Evolutionary conservation across 169 alveolate genomes (phyloP), one percentile per base, ranked within the genome.

Genomic region (Plasmodium cynomolgi): DNA sequence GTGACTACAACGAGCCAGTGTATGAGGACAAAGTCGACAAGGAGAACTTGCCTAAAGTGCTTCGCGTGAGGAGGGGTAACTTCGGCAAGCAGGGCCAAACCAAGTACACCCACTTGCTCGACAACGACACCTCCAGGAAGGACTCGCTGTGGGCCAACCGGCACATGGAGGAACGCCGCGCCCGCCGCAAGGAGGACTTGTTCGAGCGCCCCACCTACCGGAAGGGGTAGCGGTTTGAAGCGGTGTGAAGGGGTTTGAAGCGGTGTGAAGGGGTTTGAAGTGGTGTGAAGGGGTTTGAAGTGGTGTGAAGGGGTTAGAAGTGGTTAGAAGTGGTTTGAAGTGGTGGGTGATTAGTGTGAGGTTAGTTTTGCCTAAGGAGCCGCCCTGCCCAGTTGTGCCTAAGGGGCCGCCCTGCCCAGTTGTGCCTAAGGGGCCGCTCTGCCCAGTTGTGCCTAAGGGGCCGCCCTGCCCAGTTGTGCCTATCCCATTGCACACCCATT

Each of bases 91-190:
- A 97, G 88, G 99, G 99, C 15, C 99, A 97, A 72, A 96, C 98
- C 37, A 99, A 99, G 93, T 98, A 98, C 96, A 98, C 99, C 47
- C 99, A 99, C 95, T 95, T 99, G 81, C 97, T 98, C 58, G 98
- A 97, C 93, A 99, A 98, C 73, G 99, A 98, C 85, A 98, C 99
- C n/a, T 98, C 99, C 56, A 75, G 81, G 81, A 86, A 86, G 71
- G 86, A 86, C 81, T 86, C 93, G n/a, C 37, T 86, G 13, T 86
- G 93, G 93, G 62, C 62, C 15, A 86, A 86, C 71, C 44, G n/a
- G 29, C 54, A 86, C 15, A 2, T 47, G 39, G 31, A 75, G 31
- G 41, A 20, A 7, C 47, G 44, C 8, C 58, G 31, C 74, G 37
- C 56, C 23, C 39, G 81, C 11, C 80, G 81, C 11, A 72, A 84